These are phyloP conservation scores for Tirmania nivea DNA, from an alignment of 495 filamentous ascomycete genomes.

Conservation along the genomic window DNA sequence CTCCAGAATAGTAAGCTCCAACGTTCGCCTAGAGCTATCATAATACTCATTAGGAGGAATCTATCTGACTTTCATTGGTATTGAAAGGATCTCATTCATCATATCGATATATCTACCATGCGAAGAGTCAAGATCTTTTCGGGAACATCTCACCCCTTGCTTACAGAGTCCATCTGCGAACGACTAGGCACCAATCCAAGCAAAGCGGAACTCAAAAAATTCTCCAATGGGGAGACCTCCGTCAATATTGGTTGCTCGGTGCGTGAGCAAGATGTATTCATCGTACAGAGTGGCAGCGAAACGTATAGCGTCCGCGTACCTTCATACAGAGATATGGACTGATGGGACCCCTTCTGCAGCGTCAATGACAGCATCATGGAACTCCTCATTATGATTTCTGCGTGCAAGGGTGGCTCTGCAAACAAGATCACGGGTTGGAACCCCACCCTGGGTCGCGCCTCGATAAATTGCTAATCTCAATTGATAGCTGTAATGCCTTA, in stretches of 20 bases:
- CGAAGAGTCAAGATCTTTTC: slow-evolving; percentile 49
- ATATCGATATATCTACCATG: slow-evolving; percentile 25
- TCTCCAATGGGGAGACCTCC: slow-evolving; percentile 84
- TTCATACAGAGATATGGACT: background rate
- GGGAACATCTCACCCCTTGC: slow-evolving; percentile 43
- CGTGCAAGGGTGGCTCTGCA: slow-evolving; percentile 91
- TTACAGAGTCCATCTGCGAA: slow-evolving; percentile 52
- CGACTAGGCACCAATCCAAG: slow-evolving; percentile 42
- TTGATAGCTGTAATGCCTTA: slow-evolving; percentile 82
- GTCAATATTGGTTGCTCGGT: slow-evolving; percentile 86
- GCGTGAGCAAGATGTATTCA: slow-evolving; percentile 94
- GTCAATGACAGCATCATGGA: slow-evolving; percentile 99
- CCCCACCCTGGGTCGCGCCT: background rate
- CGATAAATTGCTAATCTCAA: slow-evolving; percentile 5
- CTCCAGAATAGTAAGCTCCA: no score
- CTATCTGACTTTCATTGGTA: no score
- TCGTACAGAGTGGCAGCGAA: slow-evolving; percentile 87
- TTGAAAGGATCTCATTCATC: background rate
- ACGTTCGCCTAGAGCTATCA: no score
- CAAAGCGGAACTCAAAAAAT: slow-evolving; percentile 45
- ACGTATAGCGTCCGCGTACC: slow-evolving; percentile 26
- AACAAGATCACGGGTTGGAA: slow-evolving; percentile 85
- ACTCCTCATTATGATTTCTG: slow-evolving; percentile 93
- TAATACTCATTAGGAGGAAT: no score
- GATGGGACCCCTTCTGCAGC: slow-evolving; percentile 9